Evolutionary conservation across 177 flowering plant genomes (phyloP).

Genomic region (Vitis hybrid): DNA sequence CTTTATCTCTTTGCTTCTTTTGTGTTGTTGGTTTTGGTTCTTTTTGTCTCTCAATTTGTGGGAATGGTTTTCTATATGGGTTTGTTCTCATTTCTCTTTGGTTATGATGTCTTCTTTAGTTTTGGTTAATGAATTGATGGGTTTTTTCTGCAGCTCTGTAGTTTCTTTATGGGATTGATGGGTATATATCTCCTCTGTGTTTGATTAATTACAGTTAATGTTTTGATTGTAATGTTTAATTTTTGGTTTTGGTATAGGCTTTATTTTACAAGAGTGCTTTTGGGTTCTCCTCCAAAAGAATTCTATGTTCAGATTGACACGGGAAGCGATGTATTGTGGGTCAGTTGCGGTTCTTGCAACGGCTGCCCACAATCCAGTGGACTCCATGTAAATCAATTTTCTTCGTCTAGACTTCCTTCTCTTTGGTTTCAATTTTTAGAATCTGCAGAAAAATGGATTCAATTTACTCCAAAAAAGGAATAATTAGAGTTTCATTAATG

Average conservation of each 20-base stretch:
- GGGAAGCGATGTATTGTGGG: slow-evolving; percentile 97
- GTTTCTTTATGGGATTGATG: neutral
- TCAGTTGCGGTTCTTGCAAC: slow-evolving; percentile 70
- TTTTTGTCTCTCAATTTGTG: neutral
- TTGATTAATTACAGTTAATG: neutral
- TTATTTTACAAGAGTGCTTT: slow-evolving; percentile 69
- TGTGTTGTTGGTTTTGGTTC: neutral
- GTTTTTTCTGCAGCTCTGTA: too few relatives aligned
- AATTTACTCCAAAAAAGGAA: neutral
- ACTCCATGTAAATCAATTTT: slow-evolving; percentile 53
- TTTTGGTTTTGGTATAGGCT: slow-evolving; percentile 47
- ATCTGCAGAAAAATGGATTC: neutral
- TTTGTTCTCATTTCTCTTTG: slow-evolving; percentile 2
- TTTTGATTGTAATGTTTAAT: neutral
- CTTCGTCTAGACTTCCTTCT: neutral
- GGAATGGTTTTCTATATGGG: neutral
- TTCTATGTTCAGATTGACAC: slow-evolving; percentile 93
- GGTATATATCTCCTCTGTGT: neutral
- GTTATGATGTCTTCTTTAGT: neutral
- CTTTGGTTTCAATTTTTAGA: neutral
- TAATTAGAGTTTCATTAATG: neutral
- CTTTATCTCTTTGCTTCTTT: neutral
- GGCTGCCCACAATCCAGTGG: slow-evolving; percentile 86
- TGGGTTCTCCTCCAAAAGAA: slow-evolving; percentile 85
- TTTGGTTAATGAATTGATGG: neutral